Percentiles rank a stretch among this genome's conserved stretches.
Conservation (phyloP, 306 rosid genomes). For the Carpinus fangiana region DNA sequence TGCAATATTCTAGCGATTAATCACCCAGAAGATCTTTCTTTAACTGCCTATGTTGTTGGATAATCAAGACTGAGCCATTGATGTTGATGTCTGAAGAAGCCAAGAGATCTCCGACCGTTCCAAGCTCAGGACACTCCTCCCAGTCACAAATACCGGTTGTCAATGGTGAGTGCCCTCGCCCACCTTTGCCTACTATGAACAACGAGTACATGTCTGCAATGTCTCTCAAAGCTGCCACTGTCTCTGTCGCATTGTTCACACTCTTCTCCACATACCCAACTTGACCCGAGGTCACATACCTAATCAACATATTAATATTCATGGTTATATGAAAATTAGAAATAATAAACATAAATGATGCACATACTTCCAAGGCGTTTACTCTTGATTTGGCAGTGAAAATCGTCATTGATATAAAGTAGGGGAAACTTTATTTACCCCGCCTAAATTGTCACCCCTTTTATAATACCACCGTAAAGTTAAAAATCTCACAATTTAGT, state of each 20-base stretch:
- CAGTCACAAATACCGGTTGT: slow-evolving; percentile 90
- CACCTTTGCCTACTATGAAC: slow-evolving; percentile 86
- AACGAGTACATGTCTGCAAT: slow-evolving; percentile 77
- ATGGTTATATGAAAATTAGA: background rate
- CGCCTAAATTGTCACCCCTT: too few species aligned
- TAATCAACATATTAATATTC: slow-evolving; percentile 5
- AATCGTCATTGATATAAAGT: too few species aligned
- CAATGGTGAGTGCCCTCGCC: slow-evolving; percentile 70
- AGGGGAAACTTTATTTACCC: too few species aligned
- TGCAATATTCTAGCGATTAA: background rate
- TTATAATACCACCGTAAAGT: too few species aligned
- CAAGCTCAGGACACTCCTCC: slow-evolving; percentile 97
- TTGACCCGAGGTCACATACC: slow-evolving; percentile 73
- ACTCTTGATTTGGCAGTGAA: too few species aligned
- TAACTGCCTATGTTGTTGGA: slow-evolving; percentile 80
- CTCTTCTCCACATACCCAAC: slow-evolving; percentile 81
- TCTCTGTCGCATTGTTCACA: slow-evolving; percentile 62
- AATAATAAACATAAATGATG: too few species aligned
- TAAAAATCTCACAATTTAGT: too few species aligned
- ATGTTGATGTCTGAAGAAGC: slow-evolving; percentile 83
- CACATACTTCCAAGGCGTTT: too few species aligned
- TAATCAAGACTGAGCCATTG: slow-evolving; percentile 71
- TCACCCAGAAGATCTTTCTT: slow-evolving; percentile 49
- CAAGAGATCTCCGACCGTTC: slow-evolving; percentile 91
- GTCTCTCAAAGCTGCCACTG: slow-evolving; percentile 56